Conservation (phyloP, 2,329 filamentous ascomycete genomes). For the Apiospora marii region DNA sequence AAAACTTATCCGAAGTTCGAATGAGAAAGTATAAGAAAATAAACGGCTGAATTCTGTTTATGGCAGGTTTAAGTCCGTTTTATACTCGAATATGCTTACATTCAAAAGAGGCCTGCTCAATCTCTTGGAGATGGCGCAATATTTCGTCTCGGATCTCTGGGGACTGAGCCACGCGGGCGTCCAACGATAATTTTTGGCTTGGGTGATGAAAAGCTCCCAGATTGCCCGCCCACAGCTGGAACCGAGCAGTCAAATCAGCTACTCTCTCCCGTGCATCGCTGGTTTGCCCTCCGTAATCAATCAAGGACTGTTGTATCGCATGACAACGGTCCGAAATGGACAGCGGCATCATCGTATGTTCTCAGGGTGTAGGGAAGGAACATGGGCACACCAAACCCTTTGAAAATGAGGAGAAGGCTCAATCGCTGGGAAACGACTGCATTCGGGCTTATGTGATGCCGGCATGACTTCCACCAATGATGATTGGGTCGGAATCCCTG, state of each 20-base stretch:
- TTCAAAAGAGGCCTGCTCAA: background rate
- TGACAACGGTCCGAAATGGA: background rate
- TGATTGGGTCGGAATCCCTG: background rate
- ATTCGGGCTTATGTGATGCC: background rate
- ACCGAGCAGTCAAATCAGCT: background rate
- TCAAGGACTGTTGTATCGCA: background rate
- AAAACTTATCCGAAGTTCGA: too few relatives aligned
- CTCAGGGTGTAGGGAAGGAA: background rate
- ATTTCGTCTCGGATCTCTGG: background rate
- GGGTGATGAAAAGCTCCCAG: background rate
- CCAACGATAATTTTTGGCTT: background rate
- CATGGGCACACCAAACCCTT: background rate
- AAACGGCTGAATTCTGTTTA: background rate
- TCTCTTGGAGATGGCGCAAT: background rate
- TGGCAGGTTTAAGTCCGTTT: background rate
- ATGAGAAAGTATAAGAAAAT: too few relatives aligned
- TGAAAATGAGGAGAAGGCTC: background rate
- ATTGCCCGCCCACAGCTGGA: background rate
- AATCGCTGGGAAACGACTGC: background rate
- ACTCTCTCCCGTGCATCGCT: background rate
- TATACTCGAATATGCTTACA: background rate
- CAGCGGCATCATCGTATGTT: background rate
- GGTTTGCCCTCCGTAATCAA: background rate
- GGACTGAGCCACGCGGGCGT: background rate
- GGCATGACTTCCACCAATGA: background rate